phyloP scores from a whole-genome alignment of 192 early-diverging fungal genomes.

The Gamsiella multidivaricata region DNA sequence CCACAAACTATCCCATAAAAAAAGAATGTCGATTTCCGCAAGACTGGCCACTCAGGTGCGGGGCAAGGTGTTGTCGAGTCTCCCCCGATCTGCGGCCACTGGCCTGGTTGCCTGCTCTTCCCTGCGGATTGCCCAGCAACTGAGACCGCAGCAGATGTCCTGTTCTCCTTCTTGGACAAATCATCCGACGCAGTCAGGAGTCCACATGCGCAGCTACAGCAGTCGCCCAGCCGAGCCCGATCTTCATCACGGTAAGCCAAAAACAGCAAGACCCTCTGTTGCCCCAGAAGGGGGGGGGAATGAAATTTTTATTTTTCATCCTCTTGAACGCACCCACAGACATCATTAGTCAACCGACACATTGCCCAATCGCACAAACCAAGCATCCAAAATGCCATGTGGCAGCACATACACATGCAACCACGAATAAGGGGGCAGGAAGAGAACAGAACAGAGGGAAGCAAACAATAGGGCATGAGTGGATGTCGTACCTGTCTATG shows the following conservation, averaged over 20 bases:
- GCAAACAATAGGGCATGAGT: too few relatives aligned
- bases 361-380: too few relatives aligned
- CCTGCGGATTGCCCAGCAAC: conserved; percentile 3
- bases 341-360: too few relatives aligned
- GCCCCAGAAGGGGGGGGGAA: too few relatives aligned
- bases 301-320: too few relatives aligned
- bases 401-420: too few relatives aligned
- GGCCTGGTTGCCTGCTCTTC: conserved; percentile 16
- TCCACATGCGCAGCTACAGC: conserved; percentile 48
- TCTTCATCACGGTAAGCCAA: conserved; percentile 45
- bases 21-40: conserved; percentile 32
- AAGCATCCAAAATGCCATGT: too few relatives aligned
- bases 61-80: conserved; percentile 14
- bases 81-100: conserved; percentile 15
- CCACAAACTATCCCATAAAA: too few relatives aligned
- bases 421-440: too few relatives aligned
- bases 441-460: too few relatives aligned
- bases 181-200: neutral
- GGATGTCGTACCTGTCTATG: too few relatives aligned
- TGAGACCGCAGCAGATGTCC: neutral
- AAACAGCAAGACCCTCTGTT: conserved; percentile 1
- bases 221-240: conserved; percentile 40
- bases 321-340: too few relatives aligned
- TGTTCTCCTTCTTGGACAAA: neutral
- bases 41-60: conserved; percentile 27